These are phyloP conservation scores for Castanea sativa DNA, from an alignment of 306 rosid species.

Conservation along the genomic window DNA sequence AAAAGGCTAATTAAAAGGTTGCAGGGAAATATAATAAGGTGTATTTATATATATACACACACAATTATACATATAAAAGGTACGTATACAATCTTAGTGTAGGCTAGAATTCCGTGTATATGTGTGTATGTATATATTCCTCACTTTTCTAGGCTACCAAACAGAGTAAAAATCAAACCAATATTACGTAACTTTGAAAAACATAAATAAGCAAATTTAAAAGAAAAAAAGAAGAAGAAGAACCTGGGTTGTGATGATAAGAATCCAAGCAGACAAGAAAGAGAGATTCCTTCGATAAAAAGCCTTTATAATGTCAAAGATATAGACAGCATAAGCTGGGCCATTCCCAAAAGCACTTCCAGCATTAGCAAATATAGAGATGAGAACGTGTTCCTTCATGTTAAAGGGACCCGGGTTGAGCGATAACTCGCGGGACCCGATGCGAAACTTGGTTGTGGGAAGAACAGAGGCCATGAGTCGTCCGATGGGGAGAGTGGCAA, in stretches of 20 bases:
- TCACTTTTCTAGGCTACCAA: neutral
- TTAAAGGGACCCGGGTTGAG: conserved; percentile 77
- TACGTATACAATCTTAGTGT: neutral
- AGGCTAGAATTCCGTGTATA: neutral
- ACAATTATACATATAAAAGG: no score
- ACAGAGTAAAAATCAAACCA: no score
- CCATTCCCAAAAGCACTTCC: conserved; percentile 70
- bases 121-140: no score
- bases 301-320: conserved; percentile 56
- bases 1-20: no score
- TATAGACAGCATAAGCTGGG: conserved; percentile 59
- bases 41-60: no score
- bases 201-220: no score
- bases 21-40: no score
- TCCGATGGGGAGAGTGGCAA: conserved; percentile 66
- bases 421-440: conserved; percentile 34
- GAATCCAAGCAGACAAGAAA: conserved; percentile 60
- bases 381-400: conserved; percentile 80
- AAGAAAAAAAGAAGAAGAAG: neutral
- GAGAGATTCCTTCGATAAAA: conserved; percentile 54
- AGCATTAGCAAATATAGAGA: conserved; percentile 77
- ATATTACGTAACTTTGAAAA: no score
- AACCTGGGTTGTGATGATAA: conserved; percentile 66
- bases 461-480: conserved; percentile 60
- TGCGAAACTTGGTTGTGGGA: conserved; percentile 33